Base-by-base conservation (phyloP, 148 eudicot genomes). In the Oxyria digyna region DNA sequence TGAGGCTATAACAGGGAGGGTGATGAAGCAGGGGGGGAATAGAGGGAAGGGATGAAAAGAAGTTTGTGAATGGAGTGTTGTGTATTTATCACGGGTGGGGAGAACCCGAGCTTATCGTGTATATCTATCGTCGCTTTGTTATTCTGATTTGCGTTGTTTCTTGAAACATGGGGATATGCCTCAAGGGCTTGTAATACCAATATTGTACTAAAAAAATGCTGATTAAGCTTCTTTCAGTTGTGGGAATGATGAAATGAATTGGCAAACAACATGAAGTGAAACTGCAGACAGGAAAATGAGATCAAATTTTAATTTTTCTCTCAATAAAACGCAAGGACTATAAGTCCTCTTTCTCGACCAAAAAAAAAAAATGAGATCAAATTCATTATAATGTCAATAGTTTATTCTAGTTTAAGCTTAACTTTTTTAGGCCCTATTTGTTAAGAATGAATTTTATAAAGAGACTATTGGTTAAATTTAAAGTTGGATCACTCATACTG, bases 61-160 rank as follows among this genome's bases (percentile, higher is more conserved):
- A 45, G 49, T n/a, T 24, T 52, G 62, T 52, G 17, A 21, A 7
- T 52, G 6, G 14, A 31, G 9, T 59, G n/a, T 27, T 59, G 41
- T 59, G 64, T 57, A 29, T 12, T n/a, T 29, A 57, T 57, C 29
- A 29, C 29, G n/a, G 49, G 64, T n/a, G n/a, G 63, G 62, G 62
- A 52, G 62, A 23, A 52, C 35, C 37, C 35, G 37, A 29, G 64
- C 64, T 57, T 29, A 27, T 29, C 29, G 65, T 21, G 57, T 59
- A 59, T 59, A 31, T 29, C 15, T 26, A 0, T 13, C 17, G 8
- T 26, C 6, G 32, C 33, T 26, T 9, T 55, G 33, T 27, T 18
- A 29, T 57, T 57, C 35, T 6, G 35, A 0, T 31, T 31, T 15
- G 65, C 0, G 7, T 17, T 59, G 65, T 29, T 59, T 29, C 3